Evolutionary conservation across 352 stramenopile genomes (phyloP).

Genomic region (Globisporangium middletonii): DNA sequence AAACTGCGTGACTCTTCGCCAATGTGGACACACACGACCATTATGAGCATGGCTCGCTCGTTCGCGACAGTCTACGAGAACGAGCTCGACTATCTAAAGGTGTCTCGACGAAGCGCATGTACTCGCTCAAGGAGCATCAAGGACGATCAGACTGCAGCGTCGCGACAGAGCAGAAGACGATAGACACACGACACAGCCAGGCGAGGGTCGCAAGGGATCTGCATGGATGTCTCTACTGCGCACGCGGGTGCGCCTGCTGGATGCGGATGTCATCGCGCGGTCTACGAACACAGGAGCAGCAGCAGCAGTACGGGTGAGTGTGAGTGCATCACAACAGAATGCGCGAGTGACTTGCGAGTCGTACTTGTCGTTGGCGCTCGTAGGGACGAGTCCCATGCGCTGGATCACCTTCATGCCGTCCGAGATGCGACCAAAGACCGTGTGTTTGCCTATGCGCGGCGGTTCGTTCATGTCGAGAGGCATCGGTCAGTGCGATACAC

Average conservation of each 20-base stretch:
- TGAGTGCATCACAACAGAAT: background rate
- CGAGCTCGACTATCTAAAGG: no score
- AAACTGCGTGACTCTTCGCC: no score
- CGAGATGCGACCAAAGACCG: conserved; percentile 90
- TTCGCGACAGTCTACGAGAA: no score
- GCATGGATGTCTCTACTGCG: conserved; percentile 25
- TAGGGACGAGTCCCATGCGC: conserved; percentile 87
- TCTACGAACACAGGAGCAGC: conserved; percentile 20
- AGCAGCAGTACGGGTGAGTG: background rate
- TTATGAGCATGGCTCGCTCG: no score
- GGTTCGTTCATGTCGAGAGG: no score
- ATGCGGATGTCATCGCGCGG: conserved; percentile 77
- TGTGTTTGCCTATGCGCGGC: conserved; percentile 79
- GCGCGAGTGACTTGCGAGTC: background rate
- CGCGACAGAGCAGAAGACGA: no score
- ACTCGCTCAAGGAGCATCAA: no score
- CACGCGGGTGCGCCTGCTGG: conserved; percentile 55
- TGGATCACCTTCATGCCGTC: conserved; percentile 92
- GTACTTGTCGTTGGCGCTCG: conserved; percentile 81
- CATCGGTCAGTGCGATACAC: no score
- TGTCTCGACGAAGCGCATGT: no score
- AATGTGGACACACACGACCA: no score
- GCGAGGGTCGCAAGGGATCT: background rate
- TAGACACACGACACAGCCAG: no score
- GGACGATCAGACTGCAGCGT: background rate